Evolutionary conservation across 371 early-diverging fungal species (phyloP).

Genomic region (Circinella minor): DNA sequence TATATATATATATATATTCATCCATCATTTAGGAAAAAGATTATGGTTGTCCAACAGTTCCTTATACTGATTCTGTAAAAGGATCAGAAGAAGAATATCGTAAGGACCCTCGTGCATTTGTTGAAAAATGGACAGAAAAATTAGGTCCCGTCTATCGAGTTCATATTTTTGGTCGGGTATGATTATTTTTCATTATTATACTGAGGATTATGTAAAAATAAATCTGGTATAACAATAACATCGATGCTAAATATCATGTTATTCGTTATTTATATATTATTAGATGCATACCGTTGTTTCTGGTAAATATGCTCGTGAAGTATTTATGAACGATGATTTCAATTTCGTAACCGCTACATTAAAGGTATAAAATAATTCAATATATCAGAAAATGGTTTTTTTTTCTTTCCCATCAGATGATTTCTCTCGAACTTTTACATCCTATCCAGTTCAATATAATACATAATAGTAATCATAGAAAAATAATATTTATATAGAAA

Average conservation of each 20-base stretch:
- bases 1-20: not conserved
- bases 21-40: not conserved
- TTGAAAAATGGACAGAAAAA: conserved; percentile 25
- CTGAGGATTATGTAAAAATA: too few relatives aligned
- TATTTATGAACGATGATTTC: conserved; percentile 22
- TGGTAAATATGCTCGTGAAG: conserved; percentile 22
- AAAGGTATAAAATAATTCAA: not conserved
- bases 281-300: conserved; percentile 19
- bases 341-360: conserved; percentile 10
- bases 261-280: too few relatives aligned
- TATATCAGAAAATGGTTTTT: too few relatives aligned
- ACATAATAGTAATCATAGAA: not conserved
- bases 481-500: conserved; percentile 8
- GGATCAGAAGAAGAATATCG: conserved; percentile 32
- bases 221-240: too few relatives aligned
- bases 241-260: too few relatives aligned
- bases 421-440: too few relatives aligned
- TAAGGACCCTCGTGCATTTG: conserved; percentile 24
- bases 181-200: not conserved
- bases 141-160: conserved; percentile 34
- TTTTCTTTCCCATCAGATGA: too few relatives aligned
- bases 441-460: too few relatives aligned
- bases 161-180: conserved; percentile 31
- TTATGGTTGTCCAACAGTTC: conserved; percentile 22
- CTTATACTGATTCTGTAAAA: conserved; percentile 26